Evolutionary conservation across 306 rosid species (phyloP).

Genomic region (Corylus americana): DNA sequence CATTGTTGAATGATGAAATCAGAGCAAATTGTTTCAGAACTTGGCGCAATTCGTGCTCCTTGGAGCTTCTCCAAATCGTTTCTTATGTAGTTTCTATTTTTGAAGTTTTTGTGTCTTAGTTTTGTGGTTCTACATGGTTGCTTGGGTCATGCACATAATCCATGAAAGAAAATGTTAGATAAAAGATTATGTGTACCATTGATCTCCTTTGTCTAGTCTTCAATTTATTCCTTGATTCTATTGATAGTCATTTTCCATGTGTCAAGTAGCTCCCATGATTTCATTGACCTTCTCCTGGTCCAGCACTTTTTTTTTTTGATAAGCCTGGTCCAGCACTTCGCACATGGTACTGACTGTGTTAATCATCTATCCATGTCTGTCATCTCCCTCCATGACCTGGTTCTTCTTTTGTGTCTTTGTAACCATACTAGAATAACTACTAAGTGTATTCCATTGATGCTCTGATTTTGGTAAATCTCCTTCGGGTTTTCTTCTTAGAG

Average conservation of each 20-base stretch:
- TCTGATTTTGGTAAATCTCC: neutral
- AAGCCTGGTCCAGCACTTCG: neutral
- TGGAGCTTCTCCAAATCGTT: neutral
- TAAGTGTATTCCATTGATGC: neutral
- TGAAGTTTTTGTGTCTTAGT: neutral
- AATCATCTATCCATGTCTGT: neutral
- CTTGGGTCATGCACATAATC: neutral
- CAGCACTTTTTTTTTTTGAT: neutral
- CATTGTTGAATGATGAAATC: neutral
- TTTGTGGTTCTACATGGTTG: neutral
- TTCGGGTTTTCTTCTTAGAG: slow-evolving; percentile 8
- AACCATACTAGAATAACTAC: neutral
- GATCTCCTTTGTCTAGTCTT: neutral
- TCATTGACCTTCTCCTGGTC: neutral
- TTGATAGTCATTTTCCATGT: neutral
- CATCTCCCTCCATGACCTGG: neutral
- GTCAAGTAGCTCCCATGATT: neutral
- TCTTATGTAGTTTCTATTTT: neutral
- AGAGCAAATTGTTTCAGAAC: neutral
- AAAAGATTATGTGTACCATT: neutral
- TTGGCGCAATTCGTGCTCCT: neutral
- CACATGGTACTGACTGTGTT: neutral
- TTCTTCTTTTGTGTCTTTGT: slow-evolving; percentile 6
- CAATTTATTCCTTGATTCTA: neutral
- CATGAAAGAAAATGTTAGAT: neutral